Conservation (phyloP, 78 protist genomes). For the Dictyostelium purpureum region DNA sequence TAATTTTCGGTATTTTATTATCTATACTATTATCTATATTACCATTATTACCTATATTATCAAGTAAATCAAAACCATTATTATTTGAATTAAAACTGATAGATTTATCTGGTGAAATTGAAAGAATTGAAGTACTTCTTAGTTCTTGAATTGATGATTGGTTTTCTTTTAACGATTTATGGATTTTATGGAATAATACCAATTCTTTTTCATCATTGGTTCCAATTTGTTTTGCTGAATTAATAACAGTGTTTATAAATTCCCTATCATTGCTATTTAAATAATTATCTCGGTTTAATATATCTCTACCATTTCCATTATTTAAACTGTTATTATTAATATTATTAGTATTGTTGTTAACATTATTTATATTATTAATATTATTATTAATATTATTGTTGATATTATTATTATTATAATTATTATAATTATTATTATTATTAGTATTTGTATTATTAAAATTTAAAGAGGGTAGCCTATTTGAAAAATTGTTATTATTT, state of each 20-base stretch:
- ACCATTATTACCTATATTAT: background rate
- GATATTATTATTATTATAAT: background rate
- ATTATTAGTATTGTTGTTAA: no score
- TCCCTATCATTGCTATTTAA: background rate
- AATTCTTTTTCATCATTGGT: background rate
- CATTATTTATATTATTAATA: background rate
- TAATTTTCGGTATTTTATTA: background rate
- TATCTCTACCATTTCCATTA: background rate
- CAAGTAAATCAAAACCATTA: background rate
- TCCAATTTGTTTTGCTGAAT: background rate
- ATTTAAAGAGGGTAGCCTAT: no score
- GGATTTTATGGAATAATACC: conserved; percentile 21
- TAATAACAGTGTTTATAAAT: background rate
- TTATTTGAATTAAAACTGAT: background rate
- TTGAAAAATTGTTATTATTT: background rate
- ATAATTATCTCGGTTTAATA: background rate
- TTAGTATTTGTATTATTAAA: background rate
- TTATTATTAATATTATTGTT: background rate
- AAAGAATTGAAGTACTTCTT: background rate
- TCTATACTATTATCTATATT: background rate
- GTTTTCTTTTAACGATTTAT: conserved; percentile 3
- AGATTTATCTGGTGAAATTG: conserved; percentile 23
- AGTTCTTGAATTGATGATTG: background rate
- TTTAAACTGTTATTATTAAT: background rate
- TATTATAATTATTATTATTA: conserved; percentile 4